These are phyloP conservation scores for Aspergillus indologenus DNA, from an alignment of 495 filamentous ascomycete genomes.

Conservation along the genomic window DNA sequence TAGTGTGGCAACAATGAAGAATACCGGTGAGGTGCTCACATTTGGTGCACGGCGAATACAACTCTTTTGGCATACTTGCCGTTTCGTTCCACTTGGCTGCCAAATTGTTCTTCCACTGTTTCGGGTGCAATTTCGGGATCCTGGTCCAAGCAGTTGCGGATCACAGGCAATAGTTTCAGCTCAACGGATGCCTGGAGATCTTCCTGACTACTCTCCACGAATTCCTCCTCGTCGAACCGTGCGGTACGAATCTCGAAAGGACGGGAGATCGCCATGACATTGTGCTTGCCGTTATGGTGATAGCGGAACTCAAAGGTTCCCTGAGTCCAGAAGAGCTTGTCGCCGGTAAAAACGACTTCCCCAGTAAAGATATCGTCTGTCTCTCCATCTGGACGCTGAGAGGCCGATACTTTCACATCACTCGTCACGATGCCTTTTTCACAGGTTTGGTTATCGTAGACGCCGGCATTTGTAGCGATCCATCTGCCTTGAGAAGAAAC, in stretches of 20 bases:
- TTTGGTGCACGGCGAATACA: slow-evolving; percentile 91
- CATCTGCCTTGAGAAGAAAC: slow-evolving; percentile 87
- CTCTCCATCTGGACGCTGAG: slow-evolving; percentile 45
- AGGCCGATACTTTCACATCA: slow-evolving; percentile 51
- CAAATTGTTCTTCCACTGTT: slow-evolving; percentile 76
- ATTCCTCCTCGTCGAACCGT: slow-evolving; percentile 65
- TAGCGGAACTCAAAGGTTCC: slow-evolving; percentile 96
- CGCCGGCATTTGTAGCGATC: slow-evolving; percentile 73
- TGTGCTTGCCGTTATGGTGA: slow-evolving; percentile 90
- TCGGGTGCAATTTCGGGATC: slow-evolving; percentile 89
- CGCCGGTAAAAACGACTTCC: slow-evolving; percentile 83
- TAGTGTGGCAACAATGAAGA: not conserved
- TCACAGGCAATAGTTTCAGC: slow-evolving; percentile 70
- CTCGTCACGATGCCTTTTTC: slow-evolving; percentile 76
- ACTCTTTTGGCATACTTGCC: slow-evolving; percentile 84
- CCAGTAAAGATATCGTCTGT: slow-evolving; percentile 49
- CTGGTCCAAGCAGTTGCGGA: slow-evolving; percentile 87
- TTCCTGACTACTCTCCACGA: slow-evolving; percentile 41
- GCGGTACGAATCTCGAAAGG: slow-evolving; percentile 87
- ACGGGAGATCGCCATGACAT: slow-evolving; percentile 92
- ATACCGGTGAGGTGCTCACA: slow-evolving; percentile 44
- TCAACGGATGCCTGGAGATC: slow-evolving; percentile 62
- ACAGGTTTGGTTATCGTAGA: slow-evolving; percentile 71
- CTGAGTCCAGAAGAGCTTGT: slow-evolving; percentile 96
- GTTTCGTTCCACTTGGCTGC: slow-evolving; percentile 75